phyloP scores from a whole-genome alignment of 371 early-diverging fungal species.

The Apophysomyces variabilis region DNA sequence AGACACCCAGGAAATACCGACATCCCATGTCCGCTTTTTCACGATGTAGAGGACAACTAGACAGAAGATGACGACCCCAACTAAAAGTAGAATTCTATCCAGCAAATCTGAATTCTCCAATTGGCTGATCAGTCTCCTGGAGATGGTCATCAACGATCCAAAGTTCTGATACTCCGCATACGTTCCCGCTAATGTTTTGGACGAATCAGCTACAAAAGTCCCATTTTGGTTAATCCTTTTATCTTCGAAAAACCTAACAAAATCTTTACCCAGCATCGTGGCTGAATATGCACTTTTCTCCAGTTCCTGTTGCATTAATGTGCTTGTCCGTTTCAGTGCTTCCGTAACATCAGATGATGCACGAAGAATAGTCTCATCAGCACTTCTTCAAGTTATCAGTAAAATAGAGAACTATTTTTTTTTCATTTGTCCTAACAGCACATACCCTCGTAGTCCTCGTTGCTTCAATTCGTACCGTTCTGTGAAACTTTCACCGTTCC shows the following conservation, averaged over 20 bases:
- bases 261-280: slow-evolving; percentile 62
- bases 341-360: slow-evolving; percentile 68
- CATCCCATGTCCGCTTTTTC: slow-evolving; percentile 71
- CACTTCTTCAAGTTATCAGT: slow-evolving; percentile 17
- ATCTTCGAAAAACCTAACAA: too few species aligned
- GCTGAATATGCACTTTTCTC: slow-evolving; percentile 71
- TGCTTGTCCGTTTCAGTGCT: slow-evolving; percentile 67
- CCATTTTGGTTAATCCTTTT: background rate
- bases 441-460: slow-evolving; percentile 38
- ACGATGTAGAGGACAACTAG: slow-evolving; percentile 69
- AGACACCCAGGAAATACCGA: slow-evolving; percentile 58
- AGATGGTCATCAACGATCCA: slow-evolving; percentile 61
- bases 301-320: slow-evolving; percentile 76
- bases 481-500: slow-evolving; percentile 35
- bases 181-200: slow-evolving; percentile 58
- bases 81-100: slow-evolving; percentile 67
- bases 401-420: background rate
- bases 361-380: slow-evolving; percentile 48
- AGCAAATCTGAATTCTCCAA: slow-evolving; percentile 76
- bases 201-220: slow-evolving; percentile 62
- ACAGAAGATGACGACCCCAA: slow-evolving; percentile 67
- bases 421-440: slow-evolving; percentile 18
- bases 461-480: slow-evolving; percentile 49
- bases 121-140: slow-evolving; percentile 67
- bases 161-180: slow-evolving; percentile 66